Evolutionary conservation across 192 early-diverging fungal genomes (phyloP).

Genomic region (Umbelopsis vinacea): DNA sequence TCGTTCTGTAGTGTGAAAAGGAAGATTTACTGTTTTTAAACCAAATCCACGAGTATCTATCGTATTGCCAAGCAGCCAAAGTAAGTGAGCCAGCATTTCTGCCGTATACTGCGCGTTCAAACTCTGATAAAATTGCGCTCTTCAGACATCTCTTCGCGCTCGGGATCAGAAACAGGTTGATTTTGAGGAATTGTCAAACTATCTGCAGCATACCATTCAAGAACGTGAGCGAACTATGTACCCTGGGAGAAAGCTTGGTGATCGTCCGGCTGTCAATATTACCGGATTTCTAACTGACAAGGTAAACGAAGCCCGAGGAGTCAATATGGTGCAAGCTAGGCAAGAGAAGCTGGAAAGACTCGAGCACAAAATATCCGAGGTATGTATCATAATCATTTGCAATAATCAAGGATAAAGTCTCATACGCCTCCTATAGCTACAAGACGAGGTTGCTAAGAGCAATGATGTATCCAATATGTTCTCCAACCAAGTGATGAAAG

Average conservation of each 20-base stretch:
- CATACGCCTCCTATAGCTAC: constrained; percentile 59
- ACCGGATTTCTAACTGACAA: constrained; percentile 86
- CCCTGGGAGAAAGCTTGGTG: constrained; percentile 63
- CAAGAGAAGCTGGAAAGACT: constrained; percentile 82
- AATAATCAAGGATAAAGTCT: not conserved
- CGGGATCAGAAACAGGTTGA: constrained; percentile 97
- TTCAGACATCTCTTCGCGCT: constrained; percentile 69
- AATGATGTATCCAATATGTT: constrained; percentile 71
- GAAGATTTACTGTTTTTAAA: constrained; percentile 78
- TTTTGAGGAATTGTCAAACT: constrained; percentile 85
- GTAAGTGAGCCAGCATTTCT: constrained; percentile 36
- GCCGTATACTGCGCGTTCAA: constrained; percentile 28
- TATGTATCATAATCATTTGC: constrained; percentile 29
- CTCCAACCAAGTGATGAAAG: constrained; percentile 78
- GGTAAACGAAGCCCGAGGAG: constrained; percentile 85
- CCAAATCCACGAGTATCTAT: constrained; percentile 84
- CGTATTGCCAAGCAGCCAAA: constrained; percentile 79
- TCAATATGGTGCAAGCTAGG: constrained; percentile 80
- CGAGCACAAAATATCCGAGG: constrained; percentile 71
- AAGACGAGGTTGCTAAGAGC: constrained; percentile 80
- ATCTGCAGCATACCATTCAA: constrained; percentile 67
- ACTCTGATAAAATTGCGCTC: constrained; percentile 32
- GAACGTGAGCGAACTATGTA: constrained; percentile 77
- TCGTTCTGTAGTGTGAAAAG: constrained; percentile 38
- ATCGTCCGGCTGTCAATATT: constrained; percentile 50